Evolutionary conservation across 257 asterid species (phyloP).

Genomic region (Solanum sejunctum): DNA sequence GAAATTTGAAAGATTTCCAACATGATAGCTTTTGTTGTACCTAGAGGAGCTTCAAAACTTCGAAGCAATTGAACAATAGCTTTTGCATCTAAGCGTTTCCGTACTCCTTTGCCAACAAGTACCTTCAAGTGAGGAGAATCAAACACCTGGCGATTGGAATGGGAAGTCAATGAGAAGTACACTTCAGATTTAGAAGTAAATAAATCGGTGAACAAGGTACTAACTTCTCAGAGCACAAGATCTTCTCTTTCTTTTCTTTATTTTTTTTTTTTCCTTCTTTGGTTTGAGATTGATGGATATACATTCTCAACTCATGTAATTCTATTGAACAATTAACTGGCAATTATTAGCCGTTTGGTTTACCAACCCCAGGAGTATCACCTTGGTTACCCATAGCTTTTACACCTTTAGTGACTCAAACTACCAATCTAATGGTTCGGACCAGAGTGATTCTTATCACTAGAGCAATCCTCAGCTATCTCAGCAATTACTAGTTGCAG

Average conservation of each 20-base stretch:
- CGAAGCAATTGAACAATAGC: slow-evolving; percentile 64
- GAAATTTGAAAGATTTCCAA: background rate
- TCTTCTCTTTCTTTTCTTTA: background rate
- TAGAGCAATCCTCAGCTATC: background rate
- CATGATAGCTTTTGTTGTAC: slow-evolving; percentile 14
- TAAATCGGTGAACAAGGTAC: background rate
- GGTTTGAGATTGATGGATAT: background rate
- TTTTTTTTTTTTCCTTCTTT: background rate
- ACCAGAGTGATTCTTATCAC: background rate
- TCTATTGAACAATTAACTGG: background rate
- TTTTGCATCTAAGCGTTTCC: slow-evolving; percentile 64
- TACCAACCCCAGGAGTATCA: background rate
- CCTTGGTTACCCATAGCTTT: background rate
- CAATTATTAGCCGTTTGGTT: background rate
- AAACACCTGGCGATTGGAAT: slow-evolving; percentile 33
- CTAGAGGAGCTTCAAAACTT: slow-evolving; percentile 61
- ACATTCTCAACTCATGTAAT: background rate
- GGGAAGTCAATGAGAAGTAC: background rate
- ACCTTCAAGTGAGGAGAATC: slow-evolving; percentile 68
- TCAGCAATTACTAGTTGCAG: background rate
- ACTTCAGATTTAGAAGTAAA: background rate
- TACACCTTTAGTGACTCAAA: background rate
- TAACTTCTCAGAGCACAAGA: background rate
- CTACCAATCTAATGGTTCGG: background rate
- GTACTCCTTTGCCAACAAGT: slow-evolving; percentile 42